phyloP scores from a whole-genome alignment of 2,329 filamentous ascomycete genomes.

The Apiospora hydei region DNA sequence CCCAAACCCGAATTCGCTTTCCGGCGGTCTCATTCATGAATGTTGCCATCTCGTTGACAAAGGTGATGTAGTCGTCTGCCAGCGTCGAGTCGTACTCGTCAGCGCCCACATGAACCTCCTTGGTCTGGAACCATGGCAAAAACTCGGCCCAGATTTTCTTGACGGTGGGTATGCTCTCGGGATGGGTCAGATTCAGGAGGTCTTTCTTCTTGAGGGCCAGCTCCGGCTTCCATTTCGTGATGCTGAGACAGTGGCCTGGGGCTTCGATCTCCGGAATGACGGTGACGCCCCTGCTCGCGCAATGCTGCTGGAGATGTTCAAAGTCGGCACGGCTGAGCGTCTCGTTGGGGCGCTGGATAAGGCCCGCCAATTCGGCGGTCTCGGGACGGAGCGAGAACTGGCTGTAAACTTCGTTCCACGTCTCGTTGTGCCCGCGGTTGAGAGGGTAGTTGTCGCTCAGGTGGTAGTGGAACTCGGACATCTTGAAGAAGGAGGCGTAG shows the following conservation, averaged over 20 bases:
- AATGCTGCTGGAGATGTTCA: constrained; percentile 56
- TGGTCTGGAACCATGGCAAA: constrained; percentile 62
- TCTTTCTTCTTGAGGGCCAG: constrained; percentile 53
- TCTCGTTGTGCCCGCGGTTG: constrained; percentile 53
- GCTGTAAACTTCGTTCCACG: constrained; percentile 53
- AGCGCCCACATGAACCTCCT: constrained; percentile 62
- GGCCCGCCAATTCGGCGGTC: constrained; percentile 44
- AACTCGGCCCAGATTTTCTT: constrained; percentile 60
- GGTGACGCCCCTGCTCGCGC: constrained; percentile 58
- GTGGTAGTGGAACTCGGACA: constrained; percentile 58
- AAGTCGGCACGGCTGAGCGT: constrained; percentile 54
- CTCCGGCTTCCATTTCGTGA: constrained; percentile 64
- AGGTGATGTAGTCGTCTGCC: constrained; percentile 57
- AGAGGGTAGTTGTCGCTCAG: constrained; percentile 57
- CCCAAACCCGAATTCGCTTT: constrained; percentile 61
- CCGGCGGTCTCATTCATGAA: constrained; percentile 47
- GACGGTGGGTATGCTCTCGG: constrained; percentile 59
- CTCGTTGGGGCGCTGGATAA: constrained; percentile 55
- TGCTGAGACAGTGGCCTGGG: constrained; percentile 58
- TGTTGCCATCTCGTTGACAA: constrained; percentile 57
- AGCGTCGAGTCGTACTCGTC: constrained; percentile 58
- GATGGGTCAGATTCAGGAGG: constrained; percentile 59
- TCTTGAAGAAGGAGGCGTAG: constrained; percentile 55
- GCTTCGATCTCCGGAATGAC: constrained; percentile 63
- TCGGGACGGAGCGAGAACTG: constrained; percentile 51